A percentile compares a stretch with the other conserved stretches of the same genome.
These are phyloP conservation scores for Phytophthora macrochlamydospora DNA, from an alignment of 352 stramenopile species.

Conservation along the genomic window DNA sequence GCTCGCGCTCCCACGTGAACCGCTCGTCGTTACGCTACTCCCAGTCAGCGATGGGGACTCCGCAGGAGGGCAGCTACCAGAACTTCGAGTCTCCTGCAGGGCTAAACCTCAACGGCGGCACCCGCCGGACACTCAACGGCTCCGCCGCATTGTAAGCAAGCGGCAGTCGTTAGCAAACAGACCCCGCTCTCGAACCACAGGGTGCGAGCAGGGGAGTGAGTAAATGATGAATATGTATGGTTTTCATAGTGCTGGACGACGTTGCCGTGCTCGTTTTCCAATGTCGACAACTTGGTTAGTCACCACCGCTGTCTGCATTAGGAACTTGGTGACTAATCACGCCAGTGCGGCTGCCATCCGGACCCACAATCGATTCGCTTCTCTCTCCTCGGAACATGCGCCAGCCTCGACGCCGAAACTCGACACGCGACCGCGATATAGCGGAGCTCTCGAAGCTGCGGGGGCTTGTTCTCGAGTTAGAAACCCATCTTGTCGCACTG, in stretches of 20 bases:
- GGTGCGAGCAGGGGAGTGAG: constrained; percentile 9
- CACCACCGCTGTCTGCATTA: no score
- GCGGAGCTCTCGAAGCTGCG: constrained; percentile 22
- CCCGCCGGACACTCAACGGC: constrained; percentile 40
- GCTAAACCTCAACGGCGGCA: constrained; percentile 31
- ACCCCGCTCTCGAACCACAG: background rate
- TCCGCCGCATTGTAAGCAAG: constrained; percentile 28
- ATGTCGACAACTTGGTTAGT: no score
- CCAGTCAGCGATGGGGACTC: constrained; percentile 34
- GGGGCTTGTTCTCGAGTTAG: constrained; percentile 19
- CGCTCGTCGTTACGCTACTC: constrained; percentile 68
- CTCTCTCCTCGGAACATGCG: constrained; percentile 1
- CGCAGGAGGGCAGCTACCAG: constrained; percentile 70
- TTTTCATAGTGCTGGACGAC: background rate
- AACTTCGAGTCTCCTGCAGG: constrained; percentile 79
- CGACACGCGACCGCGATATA: constrained; percentile 33
- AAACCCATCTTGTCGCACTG: constrained; percentile 11
- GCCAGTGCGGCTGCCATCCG: no score
- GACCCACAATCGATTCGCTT: no score
- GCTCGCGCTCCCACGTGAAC: constrained; percentile 59
- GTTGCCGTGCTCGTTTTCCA: no score
- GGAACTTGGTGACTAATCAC: no score
- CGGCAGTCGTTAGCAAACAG: constrained; percentile 5
- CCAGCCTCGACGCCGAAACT: constrained; percentile 26
- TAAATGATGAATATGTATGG: constrained; percentile 29